Base-by-base conservation (phyloP, 2,329 filamentous ascomycete genomes). In the Diaporthe citriasiana region DNA sequence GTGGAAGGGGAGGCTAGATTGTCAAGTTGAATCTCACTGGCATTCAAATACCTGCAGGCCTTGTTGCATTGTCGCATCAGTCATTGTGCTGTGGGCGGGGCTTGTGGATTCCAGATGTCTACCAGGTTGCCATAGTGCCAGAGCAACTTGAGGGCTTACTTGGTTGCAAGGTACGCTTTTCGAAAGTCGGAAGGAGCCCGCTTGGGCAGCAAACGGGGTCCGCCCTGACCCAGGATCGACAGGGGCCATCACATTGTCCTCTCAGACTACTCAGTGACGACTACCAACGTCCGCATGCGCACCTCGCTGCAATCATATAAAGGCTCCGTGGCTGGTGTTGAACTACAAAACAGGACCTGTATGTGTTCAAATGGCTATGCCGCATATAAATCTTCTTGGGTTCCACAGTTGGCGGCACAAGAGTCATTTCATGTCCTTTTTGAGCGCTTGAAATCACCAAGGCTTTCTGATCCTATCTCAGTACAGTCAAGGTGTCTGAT, bases 201-300 rank as follows among this genome's bases (percentile, higher is more conserved):
- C 63, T 66, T 51, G 63, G 63, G 63, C 63, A 66, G 45, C 63
- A 66, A 66, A 66, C 63, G 45, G 47, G 63, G 42, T 66, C 63
- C 25, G 63, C 63, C 63, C 63, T 66, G 63, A 51, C 38, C 42
- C 45, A 51, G 33, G 63, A 66, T 66, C 63, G 63, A 51, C 63
- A 66, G 63, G 63, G 63, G 63, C 13, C 22, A n/a, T 66, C 33
- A 15, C 59, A n/a, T 13, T 27, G 63, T 30, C 47, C 45, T 25
- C 30, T 38, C 30, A 9, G 45, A 50, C 8, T 50, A 47, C 7
- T 8, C 7, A 19, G 45, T 22, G 8, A 30, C 45, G 45, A 6
- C 42, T 9, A 19, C 33, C 4, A 27, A 65, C 42, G 42, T 50
- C 40, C 42, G 27, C 60, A 33, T 66, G 45, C 35, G 30, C n/a